Evolutionary conservation across 805 yeast species (phyloP), one percentile per base, ranked within the genome.

Genomic region (Candida xiaguanensis): DNA sequence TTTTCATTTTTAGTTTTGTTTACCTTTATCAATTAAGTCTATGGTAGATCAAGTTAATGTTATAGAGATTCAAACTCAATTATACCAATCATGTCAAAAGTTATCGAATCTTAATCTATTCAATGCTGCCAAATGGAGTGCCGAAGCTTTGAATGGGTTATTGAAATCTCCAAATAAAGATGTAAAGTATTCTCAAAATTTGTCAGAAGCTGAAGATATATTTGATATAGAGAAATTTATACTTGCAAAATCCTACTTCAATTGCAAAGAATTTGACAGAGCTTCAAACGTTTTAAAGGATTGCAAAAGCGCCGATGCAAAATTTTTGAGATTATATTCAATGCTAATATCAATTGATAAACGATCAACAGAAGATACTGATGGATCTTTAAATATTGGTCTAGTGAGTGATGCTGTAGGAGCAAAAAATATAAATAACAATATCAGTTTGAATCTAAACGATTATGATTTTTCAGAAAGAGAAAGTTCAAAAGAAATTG

Each of bases 191-290:
- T 20, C 40, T 13, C 44, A 46, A 7, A 11, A 39, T 4, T 40
- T 40, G 5, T 41, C 38, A n/a, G 38, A 51, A 4, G 49, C 46
- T 13, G 44, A 53, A 2, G 80, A 78, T 41, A 51, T 58, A 35
- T 30, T 43, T n/a, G 73, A 68, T 41, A 61, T 56, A 33, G 72
- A 75, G 41, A 61, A 63, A 42, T 61, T 84, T 19, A 47, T 76
- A 12, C 64, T 87, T 19, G 96, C 91, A 1, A 77, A 78, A 39
- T 58, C 85, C 0, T 81, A 85, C 53, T 87, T 91, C 66, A 83
- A 79, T 51, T 79, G 87, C 52, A 81, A 84, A 50, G 98, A 93
- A 59, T 91, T 82, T 55, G 91, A 82, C 41, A 63, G 98, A 19
- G 85, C 90, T 41, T 78, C 84, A 4, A 66, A 70, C 48, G 71